phyloP scores from a whole-genome alignment of 2,329 filamentous ascomycete species.

The Daldinia eschscholtzii region DNA sequence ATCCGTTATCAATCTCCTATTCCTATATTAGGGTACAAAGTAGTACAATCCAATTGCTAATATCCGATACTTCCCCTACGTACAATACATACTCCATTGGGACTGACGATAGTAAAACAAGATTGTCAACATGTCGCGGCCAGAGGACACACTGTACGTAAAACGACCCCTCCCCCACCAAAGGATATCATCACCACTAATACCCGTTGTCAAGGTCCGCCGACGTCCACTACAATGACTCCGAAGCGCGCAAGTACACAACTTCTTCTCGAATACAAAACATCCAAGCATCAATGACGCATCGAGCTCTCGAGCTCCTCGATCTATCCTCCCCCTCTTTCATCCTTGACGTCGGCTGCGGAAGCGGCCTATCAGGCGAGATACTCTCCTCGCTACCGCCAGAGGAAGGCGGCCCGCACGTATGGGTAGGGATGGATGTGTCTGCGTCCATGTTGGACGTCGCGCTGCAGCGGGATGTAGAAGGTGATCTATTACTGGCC shows the following conservation, averaged over 20 bases:
- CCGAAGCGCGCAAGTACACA: slow-evolving; percentile 96
- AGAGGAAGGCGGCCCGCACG: slow-evolving; percentile 85
- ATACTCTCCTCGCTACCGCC: slow-evolving; percentile 81
- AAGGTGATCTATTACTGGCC: slow-evolving; percentile 92
- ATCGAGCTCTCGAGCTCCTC: slow-evolving; percentile 91
- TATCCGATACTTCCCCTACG: background rate
- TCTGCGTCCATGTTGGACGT: slow-evolving; percentile 97
- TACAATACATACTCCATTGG: background rate
- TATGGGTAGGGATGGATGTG: slow-evolving; percentile 98
- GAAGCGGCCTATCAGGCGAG: slow-evolving; percentile 92
- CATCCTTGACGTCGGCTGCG: slow-evolving; percentile 97
- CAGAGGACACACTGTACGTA: slow-evolving; percentile 88
- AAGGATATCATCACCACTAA: slow-evolving; percentile 41
- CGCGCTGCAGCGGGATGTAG: slow-evolving; percentile 89
- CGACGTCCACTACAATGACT: slow-evolving; percentile 97
- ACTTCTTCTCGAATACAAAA: slow-evolving; percentile 95
- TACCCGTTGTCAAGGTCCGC: slow-evolving; percentile 73
- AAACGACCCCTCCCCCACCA: slow-evolving; percentile 50
- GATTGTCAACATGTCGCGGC: slow-evolving; percentile 85
- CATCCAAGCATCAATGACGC: slow-evolving; percentile 95
- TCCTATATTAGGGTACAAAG: slow-evolving; percentile 1
- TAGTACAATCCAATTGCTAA: background rate
- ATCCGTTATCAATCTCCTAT: background rate
- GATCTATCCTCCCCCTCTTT: slow-evolving; percentile 82
- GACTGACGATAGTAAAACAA: background rate